phyloP scores from a whole-genome alignment of 352 stramenopile species.

The Phytopythium aichiense region DNA sequence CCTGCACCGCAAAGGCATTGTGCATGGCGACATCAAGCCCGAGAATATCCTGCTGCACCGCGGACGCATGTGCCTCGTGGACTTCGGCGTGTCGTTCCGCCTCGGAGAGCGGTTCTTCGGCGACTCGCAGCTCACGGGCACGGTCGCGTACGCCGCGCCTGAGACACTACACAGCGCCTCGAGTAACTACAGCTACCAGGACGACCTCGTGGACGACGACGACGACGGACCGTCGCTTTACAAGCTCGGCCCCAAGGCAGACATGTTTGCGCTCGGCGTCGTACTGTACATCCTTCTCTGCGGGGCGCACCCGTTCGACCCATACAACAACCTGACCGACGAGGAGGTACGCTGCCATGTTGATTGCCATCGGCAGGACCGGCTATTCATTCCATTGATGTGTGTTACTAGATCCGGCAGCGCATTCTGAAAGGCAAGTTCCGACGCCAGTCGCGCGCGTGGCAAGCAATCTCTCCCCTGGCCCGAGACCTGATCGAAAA shows the following conservation, averaged over 20 bases:
- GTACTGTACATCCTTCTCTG: conserved; percentile 85
- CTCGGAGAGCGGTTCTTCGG: conserved; percentile 71
- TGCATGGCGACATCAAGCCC: conserved; percentile 88
- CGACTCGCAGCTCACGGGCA: conserved; percentile 71
- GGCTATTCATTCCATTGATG: background rate
- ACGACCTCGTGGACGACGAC: conserved; percentile 9
- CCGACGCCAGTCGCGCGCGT: conserved; percentile 63
- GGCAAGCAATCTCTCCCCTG: conserved; percentile 59
- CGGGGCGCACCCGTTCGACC: conserved; percentile 79
- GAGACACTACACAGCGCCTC: conserved; percentile 55
- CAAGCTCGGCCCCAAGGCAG: conserved; percentile 62
- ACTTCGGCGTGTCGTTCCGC: conserved; percentile 84
- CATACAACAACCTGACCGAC: conserved; percentile 82
- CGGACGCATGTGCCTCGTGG: conserved; percentile 77
- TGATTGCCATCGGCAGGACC: background rate
- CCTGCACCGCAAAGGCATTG: conserved; percentile 83
- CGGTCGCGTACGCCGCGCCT: conserved; percentile 67
- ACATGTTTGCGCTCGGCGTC: conserved; percentile 83
- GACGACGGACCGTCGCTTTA: conserved; percentile 25
- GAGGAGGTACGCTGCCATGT: conserved; percentile 43
- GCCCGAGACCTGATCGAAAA: conserved; percentile 72
- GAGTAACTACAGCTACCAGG: conserved; percentile 6
- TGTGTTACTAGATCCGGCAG: conserved; percentile 48
- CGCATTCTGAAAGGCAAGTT: conserved; percentile 79
- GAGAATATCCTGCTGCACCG: conserved; percentile 83